These are phyloP conservation scores for Plasmopara viticola DNA, from an alignment of 352 stramenopile genomes.

Conservation along the genomic window DNA sequence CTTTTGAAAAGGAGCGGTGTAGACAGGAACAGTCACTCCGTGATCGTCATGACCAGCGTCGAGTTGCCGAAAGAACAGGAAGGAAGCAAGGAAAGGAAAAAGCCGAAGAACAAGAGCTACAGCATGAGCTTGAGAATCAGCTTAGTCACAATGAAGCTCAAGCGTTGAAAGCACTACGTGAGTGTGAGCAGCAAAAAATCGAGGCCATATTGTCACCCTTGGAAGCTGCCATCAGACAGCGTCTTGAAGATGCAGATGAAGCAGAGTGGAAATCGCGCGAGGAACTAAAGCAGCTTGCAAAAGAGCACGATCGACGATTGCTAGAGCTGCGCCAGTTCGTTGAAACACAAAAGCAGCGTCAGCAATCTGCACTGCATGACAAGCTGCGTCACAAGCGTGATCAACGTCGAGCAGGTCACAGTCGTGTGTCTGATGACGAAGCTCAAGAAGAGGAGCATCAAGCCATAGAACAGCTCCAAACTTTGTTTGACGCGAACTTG, in stretches of 20 bases:
- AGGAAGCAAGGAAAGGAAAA: slow-evolving; percentile 15
- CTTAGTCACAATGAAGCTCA: slow-evolving; percentile 12
- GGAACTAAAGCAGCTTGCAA: slow-evolving; percentile 22
- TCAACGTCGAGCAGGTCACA: slow-evolving; percentile 6
- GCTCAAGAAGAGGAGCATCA: slow-evolving; percentile 6
- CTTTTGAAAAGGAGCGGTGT: slow-evolving; percentile 23
- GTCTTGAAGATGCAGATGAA: slow-evolving; percentile 13
- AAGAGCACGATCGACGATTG: slow-evolving; percentile 21
- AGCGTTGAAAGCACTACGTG: slow-evolving; percentile 9
- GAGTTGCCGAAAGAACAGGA: slow-evolving; percentile 11
- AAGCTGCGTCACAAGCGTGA: slow-evolving; percentile 24
- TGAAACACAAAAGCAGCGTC: slow-evolving; percentile 21
- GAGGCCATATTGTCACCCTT: slow-evolving; percentile 13
- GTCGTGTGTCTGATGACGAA: slow-evolving; percentile 4
- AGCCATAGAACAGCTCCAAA: slow-evolving; percentile 11
- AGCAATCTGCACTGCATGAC: slow-evolving; percentile 20
- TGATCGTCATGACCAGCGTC: slow-evolving; percentile 21
- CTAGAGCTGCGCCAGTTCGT: slow-evolving; percentile 13
- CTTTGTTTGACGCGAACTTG: slow-evolving; percentile 13
- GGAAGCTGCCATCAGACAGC: slow-evolving; percentile 6
- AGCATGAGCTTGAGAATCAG: slow-evolving; percentile 7
- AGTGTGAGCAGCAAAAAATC: slow-evolving; percentile 13
- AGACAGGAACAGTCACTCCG: slow-evolving; percentile 26
- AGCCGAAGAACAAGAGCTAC: slow-evolving; percentile 13
- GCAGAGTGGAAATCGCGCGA: slow-evolving; percentile 23